Evolutionary conservation across 176 grass and related monocot genomes (phyloP).

Genomic region (Stipa capillata): DNA sequence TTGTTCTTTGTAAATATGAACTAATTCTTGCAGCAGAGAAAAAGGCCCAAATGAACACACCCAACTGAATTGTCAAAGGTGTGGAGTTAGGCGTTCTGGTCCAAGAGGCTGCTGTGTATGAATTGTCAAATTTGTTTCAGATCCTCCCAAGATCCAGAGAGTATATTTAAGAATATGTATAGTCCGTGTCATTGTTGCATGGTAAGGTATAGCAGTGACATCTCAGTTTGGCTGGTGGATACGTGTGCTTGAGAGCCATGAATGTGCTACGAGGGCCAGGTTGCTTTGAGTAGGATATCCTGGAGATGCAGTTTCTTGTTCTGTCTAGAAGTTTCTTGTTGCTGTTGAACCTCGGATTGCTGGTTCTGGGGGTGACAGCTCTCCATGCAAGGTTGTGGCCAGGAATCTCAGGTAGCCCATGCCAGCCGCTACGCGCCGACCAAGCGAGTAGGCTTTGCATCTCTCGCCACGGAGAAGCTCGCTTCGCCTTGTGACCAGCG

Average conservation of each 20-base stretch:
- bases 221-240: not conserved
- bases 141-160: not conserved
- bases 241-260: not conserved
- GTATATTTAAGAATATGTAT: not conserved
- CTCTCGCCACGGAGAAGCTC: no score
- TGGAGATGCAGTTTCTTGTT: not conserved
- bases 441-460: no score
- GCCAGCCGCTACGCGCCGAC: no score
- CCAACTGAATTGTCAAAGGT: conserved; percentile 12
- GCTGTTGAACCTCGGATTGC: not conserved
- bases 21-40: conserved; percentile 29
- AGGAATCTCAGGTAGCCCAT: no score
- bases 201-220: not conserved
- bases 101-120: conserved; percentile 7
- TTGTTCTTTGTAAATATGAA: conserved; percentile 55
- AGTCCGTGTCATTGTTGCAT: not conserved
- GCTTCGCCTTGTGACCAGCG: no score
- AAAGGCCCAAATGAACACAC: conserved; percentile 1
- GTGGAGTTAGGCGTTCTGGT: not conserved
- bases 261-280: not conserved
- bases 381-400: not conserved
- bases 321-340: not conserved
- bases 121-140: not conserved
- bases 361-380: not conserved
- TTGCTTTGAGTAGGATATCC: not conserved